A percentile compares a stretch with the other conserved stretches of the same genome.
These are phyloP conservation scores for Xanthoceras sorbifolium DNA, from an alignment of 345 rosid genomes.

Conservation along the genomic window DNA sequence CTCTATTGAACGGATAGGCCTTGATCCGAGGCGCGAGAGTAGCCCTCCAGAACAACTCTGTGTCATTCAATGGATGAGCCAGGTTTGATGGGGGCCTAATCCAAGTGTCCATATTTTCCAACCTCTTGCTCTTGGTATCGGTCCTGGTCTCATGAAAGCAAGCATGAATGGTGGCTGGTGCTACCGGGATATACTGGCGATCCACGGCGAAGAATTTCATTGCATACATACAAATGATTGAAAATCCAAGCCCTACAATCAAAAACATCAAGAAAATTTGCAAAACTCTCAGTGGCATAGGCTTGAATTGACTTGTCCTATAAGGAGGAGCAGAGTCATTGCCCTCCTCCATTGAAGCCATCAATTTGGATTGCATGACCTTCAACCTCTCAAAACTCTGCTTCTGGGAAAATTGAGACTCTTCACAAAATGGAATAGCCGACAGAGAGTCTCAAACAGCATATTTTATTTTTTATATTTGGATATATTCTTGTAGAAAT, in stretches of 20 bases:
- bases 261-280: conserved; percentile 49
- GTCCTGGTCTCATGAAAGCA: conserved; percentile 29
- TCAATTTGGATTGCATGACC: conserved; percentile 32
- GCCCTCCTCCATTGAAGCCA: conserved; percentile 53
- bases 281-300: conserved; percentile 41
- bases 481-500: not conserved
- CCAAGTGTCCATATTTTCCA: conserved; percentile 36
- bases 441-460: not conserved
- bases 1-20: conserved; percentile 64
- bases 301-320: conserved; percentile 42
- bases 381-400: conserved; percentile 13
- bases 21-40: conserved; percentile 58
- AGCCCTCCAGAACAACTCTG: conserved; percentile 84
- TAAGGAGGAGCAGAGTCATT: conserved; percentile 34
- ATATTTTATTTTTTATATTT: too few relatives aligned
- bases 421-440: too few relatives aligned
- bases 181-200: conserved; percentile 28
- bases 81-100: conserved; percentile 56
- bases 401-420: too few relatives aligned
- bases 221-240: conserved; percentile 50
- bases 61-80: conserved; percentile 74
- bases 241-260: conserved; percentile 49
- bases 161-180: conserved; percentile 35
- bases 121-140: conserved; percentile 18
- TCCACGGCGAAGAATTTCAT: conserved; percentile 37